These are phyloP conservation scores for Malus hybrid DNA, from an alignment of 331 rosid species.

Conservation along the genomic window DNA sequence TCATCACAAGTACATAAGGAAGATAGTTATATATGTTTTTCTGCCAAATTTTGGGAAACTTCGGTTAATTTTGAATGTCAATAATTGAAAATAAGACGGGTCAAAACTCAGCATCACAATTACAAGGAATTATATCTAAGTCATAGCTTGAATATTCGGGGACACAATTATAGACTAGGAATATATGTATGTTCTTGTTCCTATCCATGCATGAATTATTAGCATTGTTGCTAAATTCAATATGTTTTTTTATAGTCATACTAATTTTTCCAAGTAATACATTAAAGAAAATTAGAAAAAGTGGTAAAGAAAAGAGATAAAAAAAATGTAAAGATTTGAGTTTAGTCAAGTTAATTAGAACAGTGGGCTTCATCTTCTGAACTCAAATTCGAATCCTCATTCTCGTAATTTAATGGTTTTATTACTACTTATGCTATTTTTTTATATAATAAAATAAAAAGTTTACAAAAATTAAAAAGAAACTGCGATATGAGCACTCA, in stretches of 20 bases:
- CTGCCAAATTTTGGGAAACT: constrained; percentile 6
- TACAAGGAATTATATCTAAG: constrained; percentile 18
- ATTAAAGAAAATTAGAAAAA: not conserved
- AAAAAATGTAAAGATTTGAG: not conserved
- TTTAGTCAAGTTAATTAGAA: not conserved
- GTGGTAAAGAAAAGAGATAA: not conserved
- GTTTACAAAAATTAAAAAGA: not conserved
- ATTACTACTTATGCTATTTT: too few species aligned
- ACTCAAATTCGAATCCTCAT: not conserved
- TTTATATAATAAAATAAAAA: too few species aligned
- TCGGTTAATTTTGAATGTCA: not conserved
- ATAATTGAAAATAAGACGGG: constrained; percentile 19
- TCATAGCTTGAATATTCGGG: constrained; percentile 34
- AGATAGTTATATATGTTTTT: constrained; percentile 5
- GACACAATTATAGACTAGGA: constrained; percentile 52
- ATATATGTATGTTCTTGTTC: constrained; percentile 19
- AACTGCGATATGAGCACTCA: not conserved
- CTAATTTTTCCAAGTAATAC: not conserved
- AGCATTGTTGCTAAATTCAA: constrained; percentile 17
- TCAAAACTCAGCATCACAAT: constrained; percentile 34
- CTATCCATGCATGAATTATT: constrained; percentile 42
- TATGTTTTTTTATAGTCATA: constrained; percentile 4
- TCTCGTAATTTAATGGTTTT: not conserved
- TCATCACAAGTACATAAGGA: not conserved
- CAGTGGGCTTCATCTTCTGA: too few species aligned